phyloP scores from a whole-genome alignment of 139 green algal genomes.

The Picochlorum sp. region DNA sequence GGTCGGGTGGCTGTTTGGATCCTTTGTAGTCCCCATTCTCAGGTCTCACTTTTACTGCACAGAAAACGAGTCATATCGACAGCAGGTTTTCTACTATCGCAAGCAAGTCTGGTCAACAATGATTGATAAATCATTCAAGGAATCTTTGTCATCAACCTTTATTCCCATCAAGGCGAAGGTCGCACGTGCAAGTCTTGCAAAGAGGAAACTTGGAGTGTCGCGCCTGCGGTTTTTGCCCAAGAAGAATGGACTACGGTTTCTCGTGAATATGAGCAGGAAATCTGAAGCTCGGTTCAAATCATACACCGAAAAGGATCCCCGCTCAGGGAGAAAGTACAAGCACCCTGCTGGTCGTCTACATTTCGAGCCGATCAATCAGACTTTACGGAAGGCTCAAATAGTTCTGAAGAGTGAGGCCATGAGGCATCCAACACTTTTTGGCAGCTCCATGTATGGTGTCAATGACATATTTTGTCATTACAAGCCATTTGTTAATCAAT shows the following conservation, averaged over 20 bases:
- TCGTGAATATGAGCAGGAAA: conserved; percentile 58
- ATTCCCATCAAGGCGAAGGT: conserved; percentile 14
- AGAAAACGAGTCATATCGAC: conserved; percentile 69
- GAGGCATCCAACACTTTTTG: conserved; percentile 35
- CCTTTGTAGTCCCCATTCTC: conserved; percentile 71
- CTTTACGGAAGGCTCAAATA: conserved; percentile 52
- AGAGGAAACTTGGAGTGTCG: conserved; percentile 56
- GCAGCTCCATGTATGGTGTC: conserved; percentile 64
- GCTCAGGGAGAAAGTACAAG: neutral
- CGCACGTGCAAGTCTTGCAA: conserved; percentile 33
- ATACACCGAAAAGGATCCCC: neutral
- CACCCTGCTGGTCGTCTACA: conserved; percentile 13
- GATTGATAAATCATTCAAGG: conserved; percentile 19
- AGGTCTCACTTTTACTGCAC: conserved; percentile 82
- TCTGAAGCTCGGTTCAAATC: conserved; percentile 31
- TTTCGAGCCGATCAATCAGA: conserved; percentile 68
- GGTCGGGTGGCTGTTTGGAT: conserved; percentile 65
- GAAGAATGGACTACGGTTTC: conserved; percentile 54
- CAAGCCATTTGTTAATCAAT: conserved; percentile 46
- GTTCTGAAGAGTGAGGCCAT: conserved; percentile 55
- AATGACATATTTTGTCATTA: conserved; percentile 54
- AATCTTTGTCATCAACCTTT: conserved; percentile 29
- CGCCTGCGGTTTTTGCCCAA: conserved; percentile 76
- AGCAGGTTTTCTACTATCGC: conserved; percentile 75
- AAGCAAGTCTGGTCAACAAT: conserved; percentile 75